Evolutionary conservation across 805 yeast genomes (phyloP), one percentile per base, ranked within the genome.

Genomic region (Saturnispora quitensis): DNA sequence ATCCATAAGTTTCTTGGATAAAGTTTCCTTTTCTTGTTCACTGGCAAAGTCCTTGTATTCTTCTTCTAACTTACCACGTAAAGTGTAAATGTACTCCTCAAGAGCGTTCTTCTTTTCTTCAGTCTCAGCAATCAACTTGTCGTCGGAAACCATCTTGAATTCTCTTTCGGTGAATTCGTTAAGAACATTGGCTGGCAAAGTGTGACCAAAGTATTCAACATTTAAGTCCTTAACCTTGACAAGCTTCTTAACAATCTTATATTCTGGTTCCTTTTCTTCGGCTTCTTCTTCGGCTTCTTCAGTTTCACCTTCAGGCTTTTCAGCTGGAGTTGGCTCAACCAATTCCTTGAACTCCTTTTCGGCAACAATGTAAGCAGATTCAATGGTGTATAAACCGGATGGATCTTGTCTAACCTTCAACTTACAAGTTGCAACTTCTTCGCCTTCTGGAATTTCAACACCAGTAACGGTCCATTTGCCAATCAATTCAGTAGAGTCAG

Each of bases 81-180:
- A 82, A 64, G 89, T 95, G 75, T 93, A 93, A 66, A 93, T 93
- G 79, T 93, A 93, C 78, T 93, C 99, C 78, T 93, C 99, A 56
- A 93, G 78, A 59, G 96, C 93, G 71, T 93, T 93, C 85, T 93
- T 93, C 73, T 89, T 89, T 75, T 93, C 97, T 78, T 93, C 98
- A 60, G 98, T 93, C 75, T 93, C 98, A 60, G 95, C 95, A 59
- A 93, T 97, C 63, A 91, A 83, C 77, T 90, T 93, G 73, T 93
- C 99, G 67, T 84, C 89, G 68, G 89, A 81, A 58, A 80, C 77
- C 83, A 93, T 74, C 69, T 84, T 78, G 66, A 81, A 80, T 77
- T 93, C 99, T 70, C 75, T 74, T 78, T 93, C 98, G 56, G 85
- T 77, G 60, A 75, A 77, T 51, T 71, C 73, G 62, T 82, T 75